Base-by-base conservation (phyloP, 768 basidiomycete species). In the Termitomyces sp. region DNA sequence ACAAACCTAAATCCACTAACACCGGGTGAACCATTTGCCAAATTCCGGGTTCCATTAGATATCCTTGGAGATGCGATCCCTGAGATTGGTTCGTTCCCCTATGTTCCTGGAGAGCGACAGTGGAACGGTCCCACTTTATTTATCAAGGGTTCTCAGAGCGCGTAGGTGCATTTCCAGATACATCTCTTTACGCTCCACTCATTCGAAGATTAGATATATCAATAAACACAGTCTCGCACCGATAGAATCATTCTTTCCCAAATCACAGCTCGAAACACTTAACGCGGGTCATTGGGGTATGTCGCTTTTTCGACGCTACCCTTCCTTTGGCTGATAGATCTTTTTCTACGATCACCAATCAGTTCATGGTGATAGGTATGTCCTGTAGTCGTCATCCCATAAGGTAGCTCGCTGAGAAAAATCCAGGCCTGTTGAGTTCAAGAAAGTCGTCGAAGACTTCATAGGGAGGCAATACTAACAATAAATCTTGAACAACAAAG, bases 281-380 rank as follows among this genome's bases (percentile, higher is more conserved):
- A 83, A 90, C 54, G 73, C 91, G 0, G 83, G 85, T 1, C 93
- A 95, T 70, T 95, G 93, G 93, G 87, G 88, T 90, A 66, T 56
- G 86, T 52, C 18, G 24, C 32, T 46, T 28, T 30, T 47, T 54
- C 30, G 4, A 11, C 9, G 35, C 20, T 36, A 38, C 35, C 9
- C 52, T 22, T 14, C 33, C 10, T 20, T 52, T 56, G 6, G 3
- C 40, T 48, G 18, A 38, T 33, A 3, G 20, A 41, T 28, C 32
- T 30, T 3, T 24, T 14, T 45, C 49, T 18, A 30, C 3, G 0
- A 26, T 48, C 48, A 45, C 18, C 5, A 18, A 38, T 28, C 61
- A 89, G 87, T 92, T 26, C 91, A 93, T 63, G 87, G 88, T 14
- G 90, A 93, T 65, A 78, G 76, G 84, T 65, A 53, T 41, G 46